A percentile compares a stretch with the other conserved stretches of the same genome.
Evolutionary conservation across 805 yeast genomes (phyloP).

Genomic region (Myxozyma udenii): DNA sequence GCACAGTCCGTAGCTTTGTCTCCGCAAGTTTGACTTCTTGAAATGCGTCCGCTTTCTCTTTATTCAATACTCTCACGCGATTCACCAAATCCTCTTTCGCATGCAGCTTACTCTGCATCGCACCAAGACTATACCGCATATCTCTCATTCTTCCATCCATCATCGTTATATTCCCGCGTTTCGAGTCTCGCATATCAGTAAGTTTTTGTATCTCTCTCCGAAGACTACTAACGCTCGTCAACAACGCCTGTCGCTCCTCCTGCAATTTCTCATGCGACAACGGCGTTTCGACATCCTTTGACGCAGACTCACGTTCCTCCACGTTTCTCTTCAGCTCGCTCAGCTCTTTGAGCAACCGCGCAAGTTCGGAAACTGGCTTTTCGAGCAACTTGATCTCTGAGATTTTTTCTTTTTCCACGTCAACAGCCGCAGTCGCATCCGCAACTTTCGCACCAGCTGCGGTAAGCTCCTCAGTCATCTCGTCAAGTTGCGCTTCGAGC

Average conservation of each 20-base stretch:
- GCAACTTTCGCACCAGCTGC: conserved; percentile 14
- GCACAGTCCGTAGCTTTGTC: conserved; percentile 9
- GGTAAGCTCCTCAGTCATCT: conserved; percentile 8
- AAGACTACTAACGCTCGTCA: conserved; percentile 41
- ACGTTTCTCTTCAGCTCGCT: conserved; percentile 31
- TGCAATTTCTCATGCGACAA: conserved; percentile 28
- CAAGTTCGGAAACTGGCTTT: conserved; percentile 35
- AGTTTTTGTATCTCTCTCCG: conserved; percentile 41
- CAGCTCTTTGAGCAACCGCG: conserved; percentile 35
- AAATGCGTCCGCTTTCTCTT: conserved; percentile 38
- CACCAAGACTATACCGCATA: conserved; percentile 50
- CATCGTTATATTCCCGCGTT: conserved; percentile 45
- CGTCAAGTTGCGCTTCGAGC: conserved; percentile 36
- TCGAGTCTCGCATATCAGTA: conserved; percentile 46
- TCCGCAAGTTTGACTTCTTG: conserved; percentile 41
- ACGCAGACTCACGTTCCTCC: conserved; percentile 33
- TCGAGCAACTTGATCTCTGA: conserved; percentile 34
- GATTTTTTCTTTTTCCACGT: conserved; percentile 22
- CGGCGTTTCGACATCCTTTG: conserved; percentile 29
- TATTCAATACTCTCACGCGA: conserved; percentile 22
- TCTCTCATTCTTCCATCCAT: conserved; percentile 55
- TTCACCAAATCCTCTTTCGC: conserved; percentile 42
- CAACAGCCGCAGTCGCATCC: conserved; percentile 9
- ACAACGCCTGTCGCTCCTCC: conserved; percentile 38
- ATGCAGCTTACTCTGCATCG: conserved; percentile 50